Percentiles rank a stretch among this genome's conserved stretches.
Evolutionary conservation across 208 protist species (phyloP).

Genomic region (Strigomonas oncopelti): DNA sequence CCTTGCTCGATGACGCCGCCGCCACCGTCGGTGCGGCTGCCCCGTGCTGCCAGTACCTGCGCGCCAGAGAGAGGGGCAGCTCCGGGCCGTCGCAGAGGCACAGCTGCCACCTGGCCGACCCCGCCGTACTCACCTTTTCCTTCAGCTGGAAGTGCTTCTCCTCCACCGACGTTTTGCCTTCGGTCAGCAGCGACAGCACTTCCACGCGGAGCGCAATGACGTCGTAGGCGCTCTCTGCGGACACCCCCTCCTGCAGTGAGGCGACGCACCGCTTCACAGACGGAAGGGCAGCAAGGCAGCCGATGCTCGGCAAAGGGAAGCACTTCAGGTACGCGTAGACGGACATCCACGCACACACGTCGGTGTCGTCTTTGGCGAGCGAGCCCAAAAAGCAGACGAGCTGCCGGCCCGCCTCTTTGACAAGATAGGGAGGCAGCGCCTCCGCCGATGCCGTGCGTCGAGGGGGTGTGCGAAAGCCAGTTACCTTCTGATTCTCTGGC

Average conservation of each 20-base stretch:
- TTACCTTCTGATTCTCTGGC: too few relatives aligned
- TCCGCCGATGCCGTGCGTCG: too few relatives aligned
- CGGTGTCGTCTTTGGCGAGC: constrained; percentile 5
- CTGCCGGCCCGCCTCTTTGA: constrained; percentile 27
- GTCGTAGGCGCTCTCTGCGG: too few relatives aligned
- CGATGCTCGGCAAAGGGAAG: neutral
- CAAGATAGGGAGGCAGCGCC: constrained; percentile 24
- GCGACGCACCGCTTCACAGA: too few relatives aligned
- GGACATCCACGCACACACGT: constrained; percentile 31
- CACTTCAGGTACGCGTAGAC: constrained; percentile 40
- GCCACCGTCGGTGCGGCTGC: neutral
- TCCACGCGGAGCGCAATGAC: neutral
- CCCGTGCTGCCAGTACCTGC: neutral
- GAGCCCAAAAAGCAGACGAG: constrained; percentile 19
- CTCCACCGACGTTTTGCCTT: neutral
- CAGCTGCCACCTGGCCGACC: too few relatives aligned
- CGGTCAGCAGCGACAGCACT: neutral
- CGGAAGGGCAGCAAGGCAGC: neutral
- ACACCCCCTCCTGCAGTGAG: too few relatives aligned
- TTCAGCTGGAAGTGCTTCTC: constrained; percentile 1
- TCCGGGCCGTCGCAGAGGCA: too few relatives aligned
- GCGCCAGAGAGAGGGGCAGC: neutral
- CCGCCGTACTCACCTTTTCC: too few relatives aligned
- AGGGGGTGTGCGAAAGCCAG: too few relatives aligned
- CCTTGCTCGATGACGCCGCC: neutral